Conservation (phyloP, 108 stramenopile species). For the Nitzschia sp. region DNA sequence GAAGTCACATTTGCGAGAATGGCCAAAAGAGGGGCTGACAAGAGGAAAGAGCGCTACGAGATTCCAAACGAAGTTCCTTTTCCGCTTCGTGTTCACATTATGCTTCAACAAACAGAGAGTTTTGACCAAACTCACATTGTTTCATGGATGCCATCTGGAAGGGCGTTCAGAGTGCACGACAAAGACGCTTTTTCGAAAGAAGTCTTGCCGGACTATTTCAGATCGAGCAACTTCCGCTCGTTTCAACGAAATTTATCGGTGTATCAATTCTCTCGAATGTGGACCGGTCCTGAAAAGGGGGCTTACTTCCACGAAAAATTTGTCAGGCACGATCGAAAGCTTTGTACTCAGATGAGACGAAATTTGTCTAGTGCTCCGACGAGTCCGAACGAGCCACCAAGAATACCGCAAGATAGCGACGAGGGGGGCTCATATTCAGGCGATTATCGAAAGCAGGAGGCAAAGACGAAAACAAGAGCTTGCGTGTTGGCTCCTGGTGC, state of each 20-base stretch:
- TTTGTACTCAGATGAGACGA: slow-evolving; percentile 16
- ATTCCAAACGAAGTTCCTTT: slow-evolving; percentile 12
- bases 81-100: slow-evolving; percentile 18
- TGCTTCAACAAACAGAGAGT: slow-evolving; percentile 21
- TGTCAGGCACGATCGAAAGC: slow-evolving; percentile 10
- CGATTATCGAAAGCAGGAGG: too few relatives aligned
- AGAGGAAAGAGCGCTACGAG: slow-evolving; percentile 1
- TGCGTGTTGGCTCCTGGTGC: too few relatives aligned
- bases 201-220: slow-evolving; percentile 75
- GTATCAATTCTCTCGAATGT: slow-evolving; percentile 8
- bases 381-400: too few relatives aligned
- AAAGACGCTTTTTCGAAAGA: slow-evolving; percentile 42
- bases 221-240: slow-evolving; percentile 65
- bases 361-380: too few relatives aligned
- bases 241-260: slow-evolving; percentile 73
- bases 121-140: slow-evolving; percentile 26
- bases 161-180: slow-evolving; percentile 48
- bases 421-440: too few relatives aligned
- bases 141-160: slow-evolving; percentile 57
- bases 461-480: too few relatives aligned
- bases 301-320: slow-evolving; percentile 33
- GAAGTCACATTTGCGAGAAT: too few relatives aligned
- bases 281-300: slow-evolving; percentile 25
- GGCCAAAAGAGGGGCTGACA: too few relatives aligned
- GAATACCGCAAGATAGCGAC: too few relatives aligned